Evolutionary conservation across 2,329 filamentous ascomycete species (phyloP).

Genomic region (Talaromyces sp.): DNA sequence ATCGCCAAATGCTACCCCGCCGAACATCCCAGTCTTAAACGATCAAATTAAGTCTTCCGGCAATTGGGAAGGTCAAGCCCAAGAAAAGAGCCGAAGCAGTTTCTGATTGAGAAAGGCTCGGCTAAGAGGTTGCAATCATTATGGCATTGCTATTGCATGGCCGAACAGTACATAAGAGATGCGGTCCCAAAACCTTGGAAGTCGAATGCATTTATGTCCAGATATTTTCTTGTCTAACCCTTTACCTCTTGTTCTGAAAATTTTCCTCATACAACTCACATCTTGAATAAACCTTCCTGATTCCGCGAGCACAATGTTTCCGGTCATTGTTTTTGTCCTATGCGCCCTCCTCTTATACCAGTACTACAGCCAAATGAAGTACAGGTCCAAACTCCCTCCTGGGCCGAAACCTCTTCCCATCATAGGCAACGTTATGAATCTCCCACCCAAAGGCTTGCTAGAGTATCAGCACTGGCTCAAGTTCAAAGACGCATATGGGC

Average conservation of each 20-base stretch:
- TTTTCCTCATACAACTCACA: background rate
- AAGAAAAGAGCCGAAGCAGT: no score
- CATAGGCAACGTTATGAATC: constrained; percentile 48
- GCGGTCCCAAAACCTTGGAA: no score
- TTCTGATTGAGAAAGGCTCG: no score
- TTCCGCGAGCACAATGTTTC: background rate
- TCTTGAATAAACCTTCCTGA: background rate
- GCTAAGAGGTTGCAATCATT: no score
- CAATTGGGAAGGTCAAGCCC: no score
- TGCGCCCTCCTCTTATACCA: background rate
- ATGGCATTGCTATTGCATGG: no score
- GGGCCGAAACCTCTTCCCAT: constrained; percentile 48
- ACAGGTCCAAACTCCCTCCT: constrained; percentile 38
- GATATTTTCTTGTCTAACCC: background rate
- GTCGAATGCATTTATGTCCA: background rate
- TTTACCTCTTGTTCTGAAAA: background rate
- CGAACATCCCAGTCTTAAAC: no score
- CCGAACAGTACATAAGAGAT: no score
- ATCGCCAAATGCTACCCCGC: no score
- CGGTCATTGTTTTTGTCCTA: background rate
- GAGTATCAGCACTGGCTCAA: constrained; percentile 43
- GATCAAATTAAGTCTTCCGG: no score
- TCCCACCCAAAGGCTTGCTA: constrained; percentile 37
- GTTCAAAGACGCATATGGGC: constrained; percentile 39
- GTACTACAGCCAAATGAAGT: background rate